Base-by-base conservation (phyloP, 2,329 filamentous ascomycete genomes). In the Nigrospora osmanthi region DNA sequence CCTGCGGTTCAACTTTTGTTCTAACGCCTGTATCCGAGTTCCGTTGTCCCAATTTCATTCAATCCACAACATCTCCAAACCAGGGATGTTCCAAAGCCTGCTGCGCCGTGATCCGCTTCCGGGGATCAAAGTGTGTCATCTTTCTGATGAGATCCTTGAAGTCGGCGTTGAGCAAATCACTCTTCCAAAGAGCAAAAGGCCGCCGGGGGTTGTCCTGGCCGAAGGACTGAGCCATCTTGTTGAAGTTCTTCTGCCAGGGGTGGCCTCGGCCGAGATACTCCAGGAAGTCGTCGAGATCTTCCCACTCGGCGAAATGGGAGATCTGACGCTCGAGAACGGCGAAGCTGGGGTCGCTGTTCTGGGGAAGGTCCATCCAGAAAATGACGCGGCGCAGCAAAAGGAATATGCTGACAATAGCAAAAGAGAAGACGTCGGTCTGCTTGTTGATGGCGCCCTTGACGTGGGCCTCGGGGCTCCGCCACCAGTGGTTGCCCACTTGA, bases 341-440 rank as follows among this genome's bases (percentile, higher is more conserved):
- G 37, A 60, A 61, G 38, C 67, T 56, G n/a, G 58, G 58, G 36
- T 67, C 64, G 52, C 54, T 59, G 48, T 54, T 63, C 48, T 50
- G 57, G 44, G 52, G 63, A 47, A 52, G 62, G 45, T 56, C 58
- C 43, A 65, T 59, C 40, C 62, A 61, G 49, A 71, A 67, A 47
- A 70, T 63, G 40, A 71, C 60, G 41, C 57, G 58, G 51, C 66
- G 64, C 10, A 66, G 57, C 40, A 71, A 54, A 14, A 69, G 65
- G 51, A 68, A 73, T 42, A 74, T 71, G 52, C 66, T 71, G 28
- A 70, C 65, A 54, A 69, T 56, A 12, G 63, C 66, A 48, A 71
- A 62, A 30, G 68, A 70, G 53, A 71, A 71, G 4, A 70, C 63
- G 47, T 70, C 66, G 31, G 66, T 67, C 15, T 63, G 60, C 47